Conservation (phyloP, 306 rosid genomes). For the Fragaria nilgerrensis region DNA sequence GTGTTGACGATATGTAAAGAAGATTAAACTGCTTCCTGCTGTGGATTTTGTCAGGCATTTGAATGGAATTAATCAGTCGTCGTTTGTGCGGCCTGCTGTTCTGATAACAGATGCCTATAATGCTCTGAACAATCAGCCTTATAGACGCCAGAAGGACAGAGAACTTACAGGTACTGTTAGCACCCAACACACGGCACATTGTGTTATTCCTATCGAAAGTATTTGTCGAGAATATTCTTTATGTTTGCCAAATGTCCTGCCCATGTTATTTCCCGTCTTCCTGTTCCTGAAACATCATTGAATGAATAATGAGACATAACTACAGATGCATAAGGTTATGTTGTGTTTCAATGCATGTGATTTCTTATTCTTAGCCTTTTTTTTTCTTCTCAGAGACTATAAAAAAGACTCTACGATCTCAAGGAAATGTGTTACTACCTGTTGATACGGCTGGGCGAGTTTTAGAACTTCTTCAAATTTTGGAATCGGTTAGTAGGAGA, state of each 20-base stretch:
- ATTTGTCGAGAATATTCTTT: background rate
- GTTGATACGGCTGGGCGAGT: slow-evolving; percentile 90
- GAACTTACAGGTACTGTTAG: slow-evolving; percentile 75
- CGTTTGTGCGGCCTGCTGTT: slow-evolving; percentile 93
- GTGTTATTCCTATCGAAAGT: background rate
- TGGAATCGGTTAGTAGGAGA: slow-evolving; percentile 73
- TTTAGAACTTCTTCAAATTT: slow-evolving; percentile 74
- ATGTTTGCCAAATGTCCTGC: background rate
- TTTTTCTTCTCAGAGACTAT: slow-evolving; percentile 51
- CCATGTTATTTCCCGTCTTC: background rate
- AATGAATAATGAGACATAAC: background rate
- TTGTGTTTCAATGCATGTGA: background rate
- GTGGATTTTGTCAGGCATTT: slow-evolving; percentile 75
- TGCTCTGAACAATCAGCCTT: slow-evolving; percentile 95
- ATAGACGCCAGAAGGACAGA: slow-evolving; percentile 86
- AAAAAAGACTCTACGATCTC: slow-evolving; percentile 76
- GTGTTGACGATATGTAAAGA: background rate
- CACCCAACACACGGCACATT: background rate
- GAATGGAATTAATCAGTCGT: slow-evolving; percentile 82
- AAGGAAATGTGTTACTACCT: slow-evolving; percentile 88
- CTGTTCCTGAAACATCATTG: slow-evolving; percentile 8
- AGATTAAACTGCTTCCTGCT: slow-evolving; percentile 33
- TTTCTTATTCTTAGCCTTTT: slow-evolving; percentile 25
- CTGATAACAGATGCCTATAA: slow-evolving; percentile 96
- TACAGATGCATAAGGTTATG: background rate